These are phyloP conservation scores for Kwoniella europaea DNA, from an alignment of 768 basidiomycete genomes.

Conservation along the genomic window DNA sequence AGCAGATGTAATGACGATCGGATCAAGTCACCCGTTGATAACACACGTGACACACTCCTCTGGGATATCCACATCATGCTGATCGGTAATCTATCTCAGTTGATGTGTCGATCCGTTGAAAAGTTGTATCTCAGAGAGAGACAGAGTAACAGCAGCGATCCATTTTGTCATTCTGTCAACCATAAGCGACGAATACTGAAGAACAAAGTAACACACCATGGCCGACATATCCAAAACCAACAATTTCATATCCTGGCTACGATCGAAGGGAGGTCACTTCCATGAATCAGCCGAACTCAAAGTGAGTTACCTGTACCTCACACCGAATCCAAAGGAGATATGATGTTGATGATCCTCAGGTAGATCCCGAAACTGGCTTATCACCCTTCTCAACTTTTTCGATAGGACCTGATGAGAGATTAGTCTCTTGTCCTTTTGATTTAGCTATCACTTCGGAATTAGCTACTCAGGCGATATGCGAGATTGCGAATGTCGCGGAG, in stretches of 20 bases:
- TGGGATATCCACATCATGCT: background rate
- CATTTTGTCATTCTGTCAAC: background rate
- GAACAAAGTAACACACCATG: slow-evolving; percentile 1
- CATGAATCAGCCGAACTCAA: slow-evolving; percentile 16
- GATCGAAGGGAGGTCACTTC: slow-evolving; percentile 20
- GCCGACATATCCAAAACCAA: slow-evolving; percentile 5
- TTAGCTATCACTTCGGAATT: slow-evolving; percentile 54
- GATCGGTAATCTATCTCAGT: background rate
- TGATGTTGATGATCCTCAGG: slow-evolving; percentile 10
- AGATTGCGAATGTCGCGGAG: slow-evolving; percentile 9
- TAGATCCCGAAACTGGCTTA: slow-evolving; percentile 39
- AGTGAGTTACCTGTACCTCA: slow-evolving; percentile 13
- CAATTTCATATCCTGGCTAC: slow-evolving; percentile 15
- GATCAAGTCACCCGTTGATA: background rate
- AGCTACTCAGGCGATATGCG: slow-evolving; percentile 36
- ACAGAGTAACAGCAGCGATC: too few relatives aligned
- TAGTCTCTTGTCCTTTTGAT: slow-evolving; percentile 56
- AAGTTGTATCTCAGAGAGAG: too few relatives aligned
- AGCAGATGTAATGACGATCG: slow-evolving; percentile 6
- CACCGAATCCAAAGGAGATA: background rate
- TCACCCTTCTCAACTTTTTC: slow-evolving; percentile 42
- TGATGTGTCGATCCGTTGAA: too few relatives aligned
- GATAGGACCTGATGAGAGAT: slow-evolving; percentile 33
- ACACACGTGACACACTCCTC: background rate
- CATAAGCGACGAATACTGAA: background rate